phyloP scores from a whole-genome alignment of 2,329 filamentous ascomycete species.

The Chaetomium globosum region DNA sequence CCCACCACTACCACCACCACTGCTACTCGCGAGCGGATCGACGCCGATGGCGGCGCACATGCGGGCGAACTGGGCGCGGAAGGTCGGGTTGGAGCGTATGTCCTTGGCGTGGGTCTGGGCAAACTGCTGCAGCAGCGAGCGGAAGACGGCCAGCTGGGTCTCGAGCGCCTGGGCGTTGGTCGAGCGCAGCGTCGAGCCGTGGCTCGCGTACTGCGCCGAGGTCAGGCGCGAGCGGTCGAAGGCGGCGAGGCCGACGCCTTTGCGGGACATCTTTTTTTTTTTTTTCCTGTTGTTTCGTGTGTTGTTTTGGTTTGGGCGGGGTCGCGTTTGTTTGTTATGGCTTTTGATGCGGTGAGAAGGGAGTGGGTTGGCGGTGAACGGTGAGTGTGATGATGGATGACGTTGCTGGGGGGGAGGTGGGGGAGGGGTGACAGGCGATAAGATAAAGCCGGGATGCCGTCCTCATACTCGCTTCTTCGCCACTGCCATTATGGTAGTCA shows the following conservation, averaged over 20 bases:
- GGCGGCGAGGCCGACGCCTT: slow-evolving; percentile 86
- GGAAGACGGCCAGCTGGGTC: slow-evolving; percentile 94
- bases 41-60: slow-evolving; percentile 98
- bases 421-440: slow-evolving; percentile 24
- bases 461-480: no score
- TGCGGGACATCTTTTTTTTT: slow-evolving; percentile 61
- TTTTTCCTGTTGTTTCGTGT: not conserved
- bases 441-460: slow-evolving; percentile 25
- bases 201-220: slow-evolving; percentile 84
- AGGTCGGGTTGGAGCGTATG: slow-evolving; percentile 91
- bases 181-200: slow-evolving; percentile 83
- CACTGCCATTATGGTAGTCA: not conserved
- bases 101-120: slow-evolving; percentile 92
- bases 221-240: slow-evolving; percentile 85
- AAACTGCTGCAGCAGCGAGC: slow-evolving; percentile 92
- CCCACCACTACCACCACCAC: slow-evolving; percentile 42
- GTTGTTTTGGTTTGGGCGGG: not conserved
- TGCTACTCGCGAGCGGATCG: slow-evolving; percentile 80
- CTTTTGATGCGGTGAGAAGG: not conserved
- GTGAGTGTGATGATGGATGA: slow-evolving; percentile 4
- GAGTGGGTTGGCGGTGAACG: not conserved
- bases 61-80: slow-evolving; percentile 94
- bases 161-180: slow-evolving; percentile 83
- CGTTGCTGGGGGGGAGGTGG: slow-evolving; percentile 1
- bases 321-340: not conserved